Conservation (phyloP, 2,329 filamentous ascomycete species). For the Apiospora koreana region DNA sequence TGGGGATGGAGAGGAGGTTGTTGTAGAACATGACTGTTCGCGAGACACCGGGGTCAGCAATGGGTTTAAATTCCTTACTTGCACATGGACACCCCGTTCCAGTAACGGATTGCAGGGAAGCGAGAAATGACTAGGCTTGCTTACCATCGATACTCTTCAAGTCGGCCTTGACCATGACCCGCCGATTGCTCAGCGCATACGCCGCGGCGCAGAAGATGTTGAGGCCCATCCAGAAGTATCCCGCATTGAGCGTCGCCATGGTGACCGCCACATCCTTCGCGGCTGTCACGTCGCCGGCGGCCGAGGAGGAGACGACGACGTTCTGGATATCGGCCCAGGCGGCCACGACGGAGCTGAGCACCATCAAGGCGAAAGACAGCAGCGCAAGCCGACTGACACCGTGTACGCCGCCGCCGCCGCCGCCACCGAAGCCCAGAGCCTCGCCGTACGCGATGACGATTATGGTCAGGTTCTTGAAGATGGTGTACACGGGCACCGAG, state of each 20-base stretch:
- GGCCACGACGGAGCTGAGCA: slow-evolving; percentile 88
- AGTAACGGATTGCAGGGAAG: neutral
- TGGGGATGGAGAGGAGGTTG: slow-evolving; percentile 93
- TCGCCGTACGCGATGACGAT: slow-evolving; percentile 98
- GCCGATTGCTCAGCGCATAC: slow-evolving; percentile 91
- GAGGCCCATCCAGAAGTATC: slow-evolving; percentile 96
- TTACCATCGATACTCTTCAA: slow-evolving; percentile 99
- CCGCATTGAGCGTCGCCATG: slow-evolving; percentile 87
- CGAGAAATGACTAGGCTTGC: slow-evolving; percentile 39
- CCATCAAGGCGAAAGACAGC: slow-evolving; percentile 95
- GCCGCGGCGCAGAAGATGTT: slow-evolving; percentile 94
- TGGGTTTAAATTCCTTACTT: too few relatives aligned
- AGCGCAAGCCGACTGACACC: slow-evolving; percentile 75
- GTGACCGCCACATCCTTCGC: slow-evolving; percentile 30
- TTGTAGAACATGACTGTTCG: slow-evolving; percentile 97
- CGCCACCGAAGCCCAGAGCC: slow-evolving; percentile 96
- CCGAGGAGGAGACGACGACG: slow-evolving; percentile 67
- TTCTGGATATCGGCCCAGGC: slow-evolving; percentile 89
- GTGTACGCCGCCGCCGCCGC: slow-evolving; percentile 38
- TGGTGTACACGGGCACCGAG: slow-evolving; percentile 97
- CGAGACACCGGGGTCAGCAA: neutral
- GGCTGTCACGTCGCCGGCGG: slow-evolving; percentile 38
- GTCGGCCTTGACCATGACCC: slow-evolving; percentile 93
- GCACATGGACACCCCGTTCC: too few relatives aligned
- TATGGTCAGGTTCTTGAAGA: slow-evolving; percentile 99